Evolutionary conservation across 345 rosid species (phyloP).

Genomic region (Rhodamnia rubescens): DNA sequence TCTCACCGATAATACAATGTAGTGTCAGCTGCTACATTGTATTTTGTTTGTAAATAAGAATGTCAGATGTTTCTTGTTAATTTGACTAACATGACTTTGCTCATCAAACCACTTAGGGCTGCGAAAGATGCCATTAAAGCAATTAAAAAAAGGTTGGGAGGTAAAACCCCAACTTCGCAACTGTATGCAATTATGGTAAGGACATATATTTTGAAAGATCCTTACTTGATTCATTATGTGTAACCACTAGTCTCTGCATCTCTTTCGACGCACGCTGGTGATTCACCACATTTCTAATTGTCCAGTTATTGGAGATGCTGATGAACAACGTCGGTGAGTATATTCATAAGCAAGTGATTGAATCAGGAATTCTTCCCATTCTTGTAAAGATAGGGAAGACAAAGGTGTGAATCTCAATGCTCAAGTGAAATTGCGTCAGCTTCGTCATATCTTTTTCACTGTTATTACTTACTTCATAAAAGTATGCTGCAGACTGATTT

Average conservation of each 20-base stretch:
- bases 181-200: slow-evolving; percentile 76
- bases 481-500: slow-evolving; percentile 46
- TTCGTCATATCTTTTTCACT: not conserved
- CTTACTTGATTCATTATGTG: not conserved
- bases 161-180: slow-evolving; percentile 53
- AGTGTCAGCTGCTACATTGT: not conserved
- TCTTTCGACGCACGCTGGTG: not conserved
- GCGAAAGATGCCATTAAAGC: slow-evolving; percentile 79
- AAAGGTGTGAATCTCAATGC: slow-evolving; percentile 44
- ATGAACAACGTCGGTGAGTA: slow-evolving; percentile 87
- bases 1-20: not conserved
- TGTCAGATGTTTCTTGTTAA: not conserved
- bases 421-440: not conserved
- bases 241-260: not conserved
- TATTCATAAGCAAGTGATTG: slow-evolving; percentile 73
- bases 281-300: not conserved
- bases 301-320: slow-evolving; percentile 64
- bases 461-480: not conserved
- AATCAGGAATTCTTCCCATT: slow-evolving; percentile 54
- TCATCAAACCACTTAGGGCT: slow-evolving; percentile 35
- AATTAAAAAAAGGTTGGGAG: slow-evolving; percentile 78
- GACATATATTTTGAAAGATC: not conserved
- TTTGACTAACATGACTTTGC: not conserved
- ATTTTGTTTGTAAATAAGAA: not conserved
- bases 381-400: slow-evolving; percentile 92